Base-by-base conservation (phyloP, 2,329 filamentous ascomycete genomes). In the Aspergillus hiratsukae region DNA sequence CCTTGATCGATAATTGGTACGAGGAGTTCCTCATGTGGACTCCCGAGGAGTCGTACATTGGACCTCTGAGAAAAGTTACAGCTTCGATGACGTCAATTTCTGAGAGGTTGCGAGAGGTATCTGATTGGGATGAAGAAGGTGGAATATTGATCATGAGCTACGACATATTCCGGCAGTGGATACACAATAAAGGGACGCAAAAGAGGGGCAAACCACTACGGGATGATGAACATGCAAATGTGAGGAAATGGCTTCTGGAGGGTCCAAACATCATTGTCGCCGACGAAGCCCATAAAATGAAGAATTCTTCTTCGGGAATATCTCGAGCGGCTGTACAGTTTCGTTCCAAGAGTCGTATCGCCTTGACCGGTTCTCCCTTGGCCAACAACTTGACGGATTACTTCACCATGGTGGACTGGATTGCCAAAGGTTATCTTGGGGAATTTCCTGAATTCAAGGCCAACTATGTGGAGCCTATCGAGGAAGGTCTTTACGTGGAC, bases 341-440 rank as follows among this genome's bases (percentile, higher is more conserved):
- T 67, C 78, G 71, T 58, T 89, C 91, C 0, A 83, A 77, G 53
- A 87, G 81, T 58, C 85, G 91, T 10, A 89, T 97, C 61, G 92
- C 91, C 5, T 78, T 97, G 59, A 96, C 91, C 0, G 92, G 91
- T 0, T 93, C 91, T 0, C 92, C 92, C 0, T 77, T 97, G 52
- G 86, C 89, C 4, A 97, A 96, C 67, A 89, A 90, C 52, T 84
- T 96, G 0, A 77, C 82, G 28, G 92, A 97, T 65, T 96, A 96
- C 67, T 91, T 87, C 67, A 77, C 86, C n/a, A 90, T 96, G 84
- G 87, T 96, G 56, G 83, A 92, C 60, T 96, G 91, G 90, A 85
- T 94, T 51, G 87, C 90, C 1, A 89, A 89, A 0, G 84, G 84
- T 25, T 96, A 90, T 68, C 79, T 96, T 2, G 91, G 90, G 0